Conservation (phyloP, 192 early-diverging fungal species). For the Backusella westeae region DNA sequence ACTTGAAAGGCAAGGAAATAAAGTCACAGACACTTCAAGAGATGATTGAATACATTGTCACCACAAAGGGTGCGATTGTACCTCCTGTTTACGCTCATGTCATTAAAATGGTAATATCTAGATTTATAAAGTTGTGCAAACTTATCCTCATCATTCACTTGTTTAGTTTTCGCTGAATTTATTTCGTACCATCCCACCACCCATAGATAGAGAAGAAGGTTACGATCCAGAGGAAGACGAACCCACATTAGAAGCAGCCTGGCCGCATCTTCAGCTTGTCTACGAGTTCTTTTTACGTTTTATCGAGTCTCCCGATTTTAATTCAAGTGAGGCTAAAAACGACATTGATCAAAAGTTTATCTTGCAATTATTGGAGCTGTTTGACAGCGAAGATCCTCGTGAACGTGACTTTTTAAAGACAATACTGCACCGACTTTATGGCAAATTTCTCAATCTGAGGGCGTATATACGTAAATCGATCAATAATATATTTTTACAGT, state of each 20-base stretch:
- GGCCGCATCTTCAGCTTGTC: slow-evolving; percentile 98
- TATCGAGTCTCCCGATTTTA: slow-evolving; percentile 98
- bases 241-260: slow-evolving; percentile 93
- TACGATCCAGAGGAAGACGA: slow-evolving; percentile 99
- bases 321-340: slow-evolving; percentile 92
- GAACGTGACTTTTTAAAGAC: slow-evolving; percentile 99
- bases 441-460: slow-evolving; percentile 95
- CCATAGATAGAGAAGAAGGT: slow-evolving; percentile 91
- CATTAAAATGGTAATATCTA: slow-evolving; percentile 79
- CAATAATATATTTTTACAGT: slow-evolving; percentile 98
- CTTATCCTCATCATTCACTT: too few species aligned
- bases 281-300: slow-evolving; percentile 99
- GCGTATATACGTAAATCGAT: slow-evolving; percentile 97
- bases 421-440: slow-evolving; percentile 96
- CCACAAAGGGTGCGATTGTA: slow-evolving; percentile 86
- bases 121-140: too few species aligned
- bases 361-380: slow-evolving; percentile 90
- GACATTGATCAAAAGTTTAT: slow-evolving; percentile 97
- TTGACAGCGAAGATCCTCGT: slow-evolving; percentile 98
- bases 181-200: slow-evolving; percentile 95
- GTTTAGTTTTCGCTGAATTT: slow-evolving; percentile 89
- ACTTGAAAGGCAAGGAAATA: slow-evolving; percentile 94
- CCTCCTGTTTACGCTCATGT: slow-evolving; percentile 91
- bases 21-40: slow-evolving; percentile 90
- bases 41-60: slow-evolving; percentile 91